A percentile compares a stretch with the other conserved stretches of the same genome.
phyloP scores from a whole-genome alignment of 2,329 filamentous ascomycete species.

The Trichophyton verrucosum region DNA sequence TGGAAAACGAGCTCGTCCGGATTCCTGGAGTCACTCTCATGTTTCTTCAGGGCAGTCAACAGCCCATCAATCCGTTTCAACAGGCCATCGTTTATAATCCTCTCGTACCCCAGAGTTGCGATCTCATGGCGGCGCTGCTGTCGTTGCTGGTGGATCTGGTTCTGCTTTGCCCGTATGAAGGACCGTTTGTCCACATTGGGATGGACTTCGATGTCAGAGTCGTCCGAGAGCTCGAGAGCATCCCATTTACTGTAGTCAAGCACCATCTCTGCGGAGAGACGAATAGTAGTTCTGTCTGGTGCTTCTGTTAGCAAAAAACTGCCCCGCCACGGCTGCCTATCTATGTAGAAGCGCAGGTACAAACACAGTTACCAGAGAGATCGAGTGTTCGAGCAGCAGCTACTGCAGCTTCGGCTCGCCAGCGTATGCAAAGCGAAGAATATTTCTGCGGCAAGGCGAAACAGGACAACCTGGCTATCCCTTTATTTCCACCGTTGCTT shows the following conservation, averaged over 20 bases:
- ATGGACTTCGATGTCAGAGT: conserved; percentile 96
- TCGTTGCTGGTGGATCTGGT: conserved; percentile 88
- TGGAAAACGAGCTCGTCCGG: conserved; percentile 79
- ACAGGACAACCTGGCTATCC: neutral
- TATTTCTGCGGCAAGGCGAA: neutral
- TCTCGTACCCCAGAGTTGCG: conserved; percentile 77
- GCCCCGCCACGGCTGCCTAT: neutral
- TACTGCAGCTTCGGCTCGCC: neutral
- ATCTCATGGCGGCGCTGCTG: conserved; percentile 78
- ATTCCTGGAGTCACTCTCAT: conserved; percentile 53
- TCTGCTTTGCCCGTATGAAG: conserved; percentile 96
- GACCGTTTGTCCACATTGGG: conserved; percentile 97
- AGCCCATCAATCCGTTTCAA: conserved; percentile 71
- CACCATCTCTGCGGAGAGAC: conserved; percentile 30
- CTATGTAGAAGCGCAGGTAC: neutral
- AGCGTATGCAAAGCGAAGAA: neutral
- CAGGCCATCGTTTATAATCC: conserved; percentile 82
- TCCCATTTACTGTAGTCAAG: conserved; percentile 57
- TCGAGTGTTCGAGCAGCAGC: neutral
- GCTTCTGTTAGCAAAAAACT: neutral
- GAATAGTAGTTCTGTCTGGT: neutral
- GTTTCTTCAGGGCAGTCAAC: conserved; percentile 59
- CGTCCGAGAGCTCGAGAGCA: conserved; percentile 89
- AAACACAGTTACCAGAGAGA: neutral
- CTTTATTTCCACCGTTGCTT: neutral